Evolutionary conservation across 768 basidiomycete species (phyloP), one percentile per base, ranked within the genome.

Genomic region (Multifurca ochricompacta): DNA sequence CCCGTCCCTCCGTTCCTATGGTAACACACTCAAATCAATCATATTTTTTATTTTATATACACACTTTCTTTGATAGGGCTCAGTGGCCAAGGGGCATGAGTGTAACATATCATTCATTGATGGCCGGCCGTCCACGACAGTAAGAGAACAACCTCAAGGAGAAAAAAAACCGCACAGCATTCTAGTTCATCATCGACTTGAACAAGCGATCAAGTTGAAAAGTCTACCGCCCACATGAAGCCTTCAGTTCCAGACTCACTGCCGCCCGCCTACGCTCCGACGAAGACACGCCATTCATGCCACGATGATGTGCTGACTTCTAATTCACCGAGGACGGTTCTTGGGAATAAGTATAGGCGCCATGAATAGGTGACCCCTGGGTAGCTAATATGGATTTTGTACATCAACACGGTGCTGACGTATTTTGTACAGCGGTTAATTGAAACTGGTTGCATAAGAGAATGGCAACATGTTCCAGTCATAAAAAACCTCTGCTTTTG

Each of bases 31-130:
- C n/a, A n/a, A n/a, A n/a, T n/a, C n/a, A n/a, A n/a, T n/a, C n/a
- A n/a, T n/a, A n/a, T n/a, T n/a, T n/a, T n/a, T n/a, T n/a, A n/a
- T n/a, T n/a, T n/a, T n/a, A n/a, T n/a, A n/a, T n/a, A n/a, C n/a
- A n/a, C n/a, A n/a, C n/a, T n/a, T n/a, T n/a, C n/a, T n/a, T n/a
- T n/a, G n/a, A n/a, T n/a, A n/a, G n/a, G n/a, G n/a, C n/a, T n/a
- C n/a, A n/a, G n/a, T n/a, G n/a, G n/a, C n/a, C n/a, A n/a, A n/a
- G n/a, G n/a, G n/a, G n/a, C n/a, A n/a, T n/a, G n/a, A n/a, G n/a
- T 47, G 50, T 18, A 52, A n/a, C n/a, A n/a, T n/a, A n/a, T n/a
- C n/a, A n/a, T n/a, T 57, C 51, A 57, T 48, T 57, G 56, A 57
- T 57, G 56, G 56, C 36, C n/a, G 23, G 25, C 42, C 30, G 19